Conservation (phyloP, 208 protist species). For the Spongospora subterranea region DNA sequence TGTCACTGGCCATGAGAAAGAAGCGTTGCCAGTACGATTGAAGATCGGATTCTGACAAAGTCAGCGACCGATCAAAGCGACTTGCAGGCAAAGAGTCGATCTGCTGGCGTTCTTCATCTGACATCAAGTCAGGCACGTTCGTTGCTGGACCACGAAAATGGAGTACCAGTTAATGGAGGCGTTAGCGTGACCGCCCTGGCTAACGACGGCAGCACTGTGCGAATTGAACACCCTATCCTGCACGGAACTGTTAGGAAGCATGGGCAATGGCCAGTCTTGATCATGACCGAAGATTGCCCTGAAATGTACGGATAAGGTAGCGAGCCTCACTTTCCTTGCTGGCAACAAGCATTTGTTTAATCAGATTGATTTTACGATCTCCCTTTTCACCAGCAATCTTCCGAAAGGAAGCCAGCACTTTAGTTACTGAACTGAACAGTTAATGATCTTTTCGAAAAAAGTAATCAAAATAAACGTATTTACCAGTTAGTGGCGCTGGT, state of each 20-base stretch:
- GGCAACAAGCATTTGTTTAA: slow-evolving; percentile 63
- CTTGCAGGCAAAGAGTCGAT: not conserved
- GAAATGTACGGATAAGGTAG: slow-evolving; percentile 50
- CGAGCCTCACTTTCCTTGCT: slow-evolving; percentile 55
- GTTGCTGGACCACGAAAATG: not conserved
- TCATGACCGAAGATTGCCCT: not conserved
- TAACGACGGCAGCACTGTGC: slow-evolving; percentile 43
- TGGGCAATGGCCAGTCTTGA: not conserved
- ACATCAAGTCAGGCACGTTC: not conserved
- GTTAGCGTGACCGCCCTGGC: not conserved
- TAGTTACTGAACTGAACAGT: not conserved
- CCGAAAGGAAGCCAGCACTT: not conserved
- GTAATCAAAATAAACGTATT: not conserved
- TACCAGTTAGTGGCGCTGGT: slow-evolving; percentile 52
- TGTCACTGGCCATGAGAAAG: slow-evolving; percentile 66
- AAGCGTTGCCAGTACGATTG: not conserved
- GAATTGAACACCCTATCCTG: slow-evolving; percentile 37
- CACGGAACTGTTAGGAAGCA: not conserved
- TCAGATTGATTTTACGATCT: slow-evolving; percentile 54
- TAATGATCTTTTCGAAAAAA: not conserved
- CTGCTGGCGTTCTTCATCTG: not conserved
- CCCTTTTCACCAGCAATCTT: slow-evolving; percentile 9
- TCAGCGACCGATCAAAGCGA: not conserved
- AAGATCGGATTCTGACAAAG: not conserved
- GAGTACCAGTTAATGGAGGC: not conserved